Conservation (phyloP, 2,329 filamentous ascomycete species). For the Ascochyta viciae-villosae region DNA sequence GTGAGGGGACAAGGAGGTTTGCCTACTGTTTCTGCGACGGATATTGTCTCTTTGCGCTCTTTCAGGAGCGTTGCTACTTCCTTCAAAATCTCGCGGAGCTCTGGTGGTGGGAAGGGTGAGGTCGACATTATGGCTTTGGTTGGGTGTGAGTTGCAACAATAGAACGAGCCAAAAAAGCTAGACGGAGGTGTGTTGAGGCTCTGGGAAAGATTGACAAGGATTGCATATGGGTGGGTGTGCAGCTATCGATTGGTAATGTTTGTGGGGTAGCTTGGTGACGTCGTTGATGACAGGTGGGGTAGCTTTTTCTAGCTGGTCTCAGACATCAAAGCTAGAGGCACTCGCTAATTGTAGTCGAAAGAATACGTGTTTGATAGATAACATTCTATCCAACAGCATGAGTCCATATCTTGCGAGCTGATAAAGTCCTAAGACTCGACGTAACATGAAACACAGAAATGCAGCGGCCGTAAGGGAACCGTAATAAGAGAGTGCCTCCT, state of each 20-base stretch:
- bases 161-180: background rate
- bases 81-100: conserved; percentile 53
- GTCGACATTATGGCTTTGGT: conserved; percentile 30
- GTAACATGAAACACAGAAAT: background rate
- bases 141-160: background rate
- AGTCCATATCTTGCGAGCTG: background rate
- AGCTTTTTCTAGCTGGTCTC: conserved; percentile 4
- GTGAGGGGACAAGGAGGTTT: background rate
- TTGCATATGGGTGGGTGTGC: conserved; percentile 1
- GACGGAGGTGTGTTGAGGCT: background rate
- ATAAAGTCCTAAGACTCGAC: background rate
- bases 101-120: conserved; percentile 50
- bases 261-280: conserved; percentile 26
- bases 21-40: conserved; percentile 66
- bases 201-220: background rate
- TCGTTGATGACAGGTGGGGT: conserved; percentile 31
- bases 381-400: background rate
- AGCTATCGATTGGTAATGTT: background rate
- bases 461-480: conserved; percentile 5
- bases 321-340: no score
- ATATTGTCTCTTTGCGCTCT: conserved; percentile 63
- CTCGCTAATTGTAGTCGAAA: background rate
- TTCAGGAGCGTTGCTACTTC: conserved; percentile 63
- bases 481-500: conserved; percentile 6
- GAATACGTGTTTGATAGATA: conserved; percentile 2